Evolutionary conservation across 2,329 filamentous ascomycete genomes (phyloP), one percentile per base, ranked within the genome.

Genomic region (Colletotrichum tabaci): DNA sequence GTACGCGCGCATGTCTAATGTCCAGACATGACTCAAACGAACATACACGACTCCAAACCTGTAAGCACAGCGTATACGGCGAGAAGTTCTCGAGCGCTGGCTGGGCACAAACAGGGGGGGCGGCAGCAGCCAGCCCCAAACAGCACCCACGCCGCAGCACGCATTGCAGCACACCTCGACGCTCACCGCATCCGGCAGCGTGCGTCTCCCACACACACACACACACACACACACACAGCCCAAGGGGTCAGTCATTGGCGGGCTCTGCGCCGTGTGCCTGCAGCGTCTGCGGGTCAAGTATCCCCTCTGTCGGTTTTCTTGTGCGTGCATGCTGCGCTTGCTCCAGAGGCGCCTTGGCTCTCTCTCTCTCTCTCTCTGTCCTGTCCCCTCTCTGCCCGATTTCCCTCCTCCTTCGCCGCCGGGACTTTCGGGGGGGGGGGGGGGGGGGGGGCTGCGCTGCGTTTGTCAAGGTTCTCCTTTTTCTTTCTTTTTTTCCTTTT

Each of bases 291-390:
- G 64, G 67, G 64, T 58, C 67, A 46, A 56, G 30, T 55, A 56
- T 67, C 63, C 67, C 67, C 67, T 70, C 67, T 56, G 56, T 70
- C 67, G 67, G 67, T 35, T 70, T 70, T 38, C 62, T n/a, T 15
- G 21, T 70, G 26, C 26, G 26, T 30, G 55, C 55, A 66, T 58
- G 15, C 61, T 55, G 38, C 26, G 23, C 44, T 56, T 18, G 40
- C 23, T 56, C 66, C 30, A 40, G 62, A 47, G 23, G 66, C 47
- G 44, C 23, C 40, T 47, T 56, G 49, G 40, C 46, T 53, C 44
- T 26, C 42, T 21, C 30, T 30, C 4, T 30, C 26, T 30, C 4
- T 30, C 30, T 30, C 4, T 30, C 30, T 30, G 30, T 30, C 30
- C 30, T 30, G 30, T 30, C 30, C 7, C 30, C 4, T 30, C 30